Percentiles rank a stretch among this genome's conserved stretches.
Conservation (phyloP, 139 green algal genomes). For the Chlamydomonas sp. region DNA sequence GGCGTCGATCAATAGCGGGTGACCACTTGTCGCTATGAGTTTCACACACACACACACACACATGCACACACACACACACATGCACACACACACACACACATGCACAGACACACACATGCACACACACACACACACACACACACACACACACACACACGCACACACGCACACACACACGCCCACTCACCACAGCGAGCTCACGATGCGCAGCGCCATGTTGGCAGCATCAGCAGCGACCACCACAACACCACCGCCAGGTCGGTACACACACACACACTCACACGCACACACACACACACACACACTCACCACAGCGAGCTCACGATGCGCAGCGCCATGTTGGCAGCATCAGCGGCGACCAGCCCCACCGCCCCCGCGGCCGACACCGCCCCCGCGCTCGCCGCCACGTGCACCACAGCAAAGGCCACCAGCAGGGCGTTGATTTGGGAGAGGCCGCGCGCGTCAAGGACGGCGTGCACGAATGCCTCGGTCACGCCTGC, state of each 20-base stretch:
- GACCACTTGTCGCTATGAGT: not conserved
- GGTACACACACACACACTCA: not conserved
- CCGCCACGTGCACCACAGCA: conserved; percentile 41
- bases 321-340: conserved; percentile 71
- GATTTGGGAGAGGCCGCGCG: conserved; percentile 29
- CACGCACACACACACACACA: not conserved
- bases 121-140: not conserved
- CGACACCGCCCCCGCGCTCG: conserved; percentile 36
- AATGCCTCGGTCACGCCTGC: conserved; percentile 80
- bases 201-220: not conserved
- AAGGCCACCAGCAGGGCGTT: conserved; percentile 58
- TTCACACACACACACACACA: not conserved
- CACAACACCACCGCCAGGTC: not conserved
- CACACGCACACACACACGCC: not conserved
- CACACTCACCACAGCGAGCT: conserved; percentile 53
- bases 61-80: not conserved
- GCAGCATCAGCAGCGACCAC: not conserved
- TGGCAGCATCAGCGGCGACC: conserved; percentile 58
- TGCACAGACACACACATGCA: not conserved
- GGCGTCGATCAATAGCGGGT: no score
- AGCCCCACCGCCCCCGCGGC: conserved; percentile 46
- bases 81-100: not conserved
- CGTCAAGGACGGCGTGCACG: conserved; percentile 59
- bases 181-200: not conserved
- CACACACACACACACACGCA: not conserved